Evolutionary conservation across 192 early-diverging fungal species (phyloP).

Genomic region (Linnemannia exigua): DNA sequence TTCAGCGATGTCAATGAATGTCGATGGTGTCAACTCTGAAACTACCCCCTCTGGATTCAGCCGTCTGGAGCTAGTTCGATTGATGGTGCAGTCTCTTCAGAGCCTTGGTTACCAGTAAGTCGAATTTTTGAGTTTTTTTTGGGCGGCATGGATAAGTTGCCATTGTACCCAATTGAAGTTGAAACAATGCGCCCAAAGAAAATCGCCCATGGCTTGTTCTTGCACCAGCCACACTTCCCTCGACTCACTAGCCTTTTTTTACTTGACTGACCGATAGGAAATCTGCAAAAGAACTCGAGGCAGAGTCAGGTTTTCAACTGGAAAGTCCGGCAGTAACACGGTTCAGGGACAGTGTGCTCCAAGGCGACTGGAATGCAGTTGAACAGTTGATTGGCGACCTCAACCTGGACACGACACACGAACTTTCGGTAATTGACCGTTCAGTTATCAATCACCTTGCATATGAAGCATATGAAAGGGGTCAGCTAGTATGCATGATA

Average conservation of each 20-base stretch:
- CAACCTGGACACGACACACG: conserved; percentile 55
- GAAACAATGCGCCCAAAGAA: background rate
- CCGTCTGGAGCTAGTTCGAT: conserved; percentile 83
- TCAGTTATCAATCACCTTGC: background rate
- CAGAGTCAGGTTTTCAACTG: conserved; percentile 83
- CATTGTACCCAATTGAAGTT: background rate
- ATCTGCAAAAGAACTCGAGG: conserved; percentile 77
- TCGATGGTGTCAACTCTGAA: conserved; percentile 19
- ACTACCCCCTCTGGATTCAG: conserved; percentile 39
- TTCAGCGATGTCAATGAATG: conserved; percentile 7
- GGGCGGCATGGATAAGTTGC: background rate
- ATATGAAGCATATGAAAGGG: background rate
- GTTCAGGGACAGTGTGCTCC: conserved; percentile 81
- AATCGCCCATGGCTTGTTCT: background rate
- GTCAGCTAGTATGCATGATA: background rate
- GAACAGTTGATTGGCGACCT: conserved; percentile 70
- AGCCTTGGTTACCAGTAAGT: conserved; percentile 85
- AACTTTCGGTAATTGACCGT: conserved; percentile 39
- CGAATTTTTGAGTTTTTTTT: background rate
- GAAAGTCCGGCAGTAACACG: conserved; percentile 78
- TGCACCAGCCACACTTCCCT: background rate
- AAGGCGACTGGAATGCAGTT: conserved; percentile 83
- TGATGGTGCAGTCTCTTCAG: conserved; percentile 89
- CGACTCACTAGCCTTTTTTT: background rate
- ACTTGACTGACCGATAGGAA: conserved; percentile 67